These are phyloP conservation scores for Marasmius sp. DNA, from an alignment of 1,284 basidiomycete genomes.

Conservation along the genomic window DNA sequence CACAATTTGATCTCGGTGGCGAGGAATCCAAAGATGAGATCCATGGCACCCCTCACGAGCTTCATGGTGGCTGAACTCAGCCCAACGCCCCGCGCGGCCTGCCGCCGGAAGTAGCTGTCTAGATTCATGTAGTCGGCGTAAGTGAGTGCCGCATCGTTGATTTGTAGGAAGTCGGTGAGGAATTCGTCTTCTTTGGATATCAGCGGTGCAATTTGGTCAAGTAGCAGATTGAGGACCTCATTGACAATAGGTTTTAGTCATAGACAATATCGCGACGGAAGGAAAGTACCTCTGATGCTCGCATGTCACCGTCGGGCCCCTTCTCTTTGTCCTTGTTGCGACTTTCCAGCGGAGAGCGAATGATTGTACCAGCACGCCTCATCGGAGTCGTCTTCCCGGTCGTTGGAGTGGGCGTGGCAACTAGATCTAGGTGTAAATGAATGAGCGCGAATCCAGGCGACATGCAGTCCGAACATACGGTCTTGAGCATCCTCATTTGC, in stretches of 20 bases:
- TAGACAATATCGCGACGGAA: background rate
- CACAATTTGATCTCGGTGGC: slow-evolving; percentile 82
- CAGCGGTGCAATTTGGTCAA: slow-evolving; percentile 77
- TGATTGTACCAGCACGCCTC: slow-evolving; percentile 74
- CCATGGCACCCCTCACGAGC: slow-evolving; percentile 85
- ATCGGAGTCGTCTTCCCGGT: slow-evolving; percentile 55
- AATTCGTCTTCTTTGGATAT: slow-evolving; percentile 87
- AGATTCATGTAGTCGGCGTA: slow-evolving; percentile 96
- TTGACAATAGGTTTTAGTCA: slow-evolving; percentile 5
- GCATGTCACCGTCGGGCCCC: slow-evolving; percentile 54
- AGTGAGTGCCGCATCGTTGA: slow-evolving; percentile 84
- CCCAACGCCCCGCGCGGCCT: slow-evolving; percentile 76
- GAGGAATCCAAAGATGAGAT: slow-evolving; percentile 93
- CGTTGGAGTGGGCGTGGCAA: slow-evolving; percentile 38
- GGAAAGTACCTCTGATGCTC: slow-evolving; percentile 63
- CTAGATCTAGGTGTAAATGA: slow-evolving; percentile 44
- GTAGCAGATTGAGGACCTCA: slow-evolving; percentile 73
- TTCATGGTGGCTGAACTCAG: slow-evolving; percentile 73
- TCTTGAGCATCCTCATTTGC: slow-evolving; percentile 70
- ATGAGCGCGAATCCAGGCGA: background rate
- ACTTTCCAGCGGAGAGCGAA: slow-evolving; percentile 66
- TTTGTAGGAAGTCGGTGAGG: slow-evolving; percentile 89
- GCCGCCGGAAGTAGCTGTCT: slow-evolving; percentile 91
- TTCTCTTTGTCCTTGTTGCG: slow-evolving; percentile 65
- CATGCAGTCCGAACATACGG: slow-evolving; percentile 38